These are phyloP conservation scores for Verticillium zaregamsianum DNA, from an alignment of 2,329 filamentous ascomycete genomes.

Conservation along the genomic window DNA sequence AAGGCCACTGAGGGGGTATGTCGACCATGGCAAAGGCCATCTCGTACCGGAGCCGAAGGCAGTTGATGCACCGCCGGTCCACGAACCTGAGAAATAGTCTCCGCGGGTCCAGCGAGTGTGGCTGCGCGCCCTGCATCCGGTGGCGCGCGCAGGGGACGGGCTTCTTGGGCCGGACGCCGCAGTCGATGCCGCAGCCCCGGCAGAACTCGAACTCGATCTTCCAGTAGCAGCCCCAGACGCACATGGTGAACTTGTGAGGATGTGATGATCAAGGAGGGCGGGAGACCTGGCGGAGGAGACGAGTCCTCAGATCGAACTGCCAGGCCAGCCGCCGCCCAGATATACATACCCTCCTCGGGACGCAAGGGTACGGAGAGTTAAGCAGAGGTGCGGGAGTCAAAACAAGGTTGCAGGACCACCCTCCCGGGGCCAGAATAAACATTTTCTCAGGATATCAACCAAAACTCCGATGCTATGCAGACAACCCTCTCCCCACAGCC, in stretches of 20 bases:
- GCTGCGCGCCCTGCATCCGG: background rate
- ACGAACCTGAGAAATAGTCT: too few species aligned
- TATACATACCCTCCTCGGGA: background rate
- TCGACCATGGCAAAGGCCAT: too few species aligned
- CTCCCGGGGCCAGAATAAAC: background rate
- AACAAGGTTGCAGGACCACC: background rate
- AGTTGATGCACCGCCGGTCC: too few species aligned
- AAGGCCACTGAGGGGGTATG: too few species aligned
- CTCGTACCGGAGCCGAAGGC: too few species aligned
- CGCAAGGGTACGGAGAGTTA: background rate
- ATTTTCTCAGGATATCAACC: slow-evolving; percentile 1
- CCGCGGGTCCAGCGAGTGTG: background rate
- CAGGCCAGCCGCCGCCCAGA: background rate
- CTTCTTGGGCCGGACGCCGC: background rate
- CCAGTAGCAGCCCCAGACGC: background rate
- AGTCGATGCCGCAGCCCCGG: background rate
- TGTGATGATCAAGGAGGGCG: too few species aligned
- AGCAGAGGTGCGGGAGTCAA: background rate
- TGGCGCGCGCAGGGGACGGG: background rate
- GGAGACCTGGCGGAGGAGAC: background rate
- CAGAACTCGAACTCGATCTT: background rate
- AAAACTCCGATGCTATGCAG: slow-evolving; percentile 14
- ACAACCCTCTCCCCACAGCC: background rate
- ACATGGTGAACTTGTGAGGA: background rate
- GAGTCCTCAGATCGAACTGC: background rate